Conservation (phyloP, 768 basidiomycete species). For the Auricularia cornea region DNA sequence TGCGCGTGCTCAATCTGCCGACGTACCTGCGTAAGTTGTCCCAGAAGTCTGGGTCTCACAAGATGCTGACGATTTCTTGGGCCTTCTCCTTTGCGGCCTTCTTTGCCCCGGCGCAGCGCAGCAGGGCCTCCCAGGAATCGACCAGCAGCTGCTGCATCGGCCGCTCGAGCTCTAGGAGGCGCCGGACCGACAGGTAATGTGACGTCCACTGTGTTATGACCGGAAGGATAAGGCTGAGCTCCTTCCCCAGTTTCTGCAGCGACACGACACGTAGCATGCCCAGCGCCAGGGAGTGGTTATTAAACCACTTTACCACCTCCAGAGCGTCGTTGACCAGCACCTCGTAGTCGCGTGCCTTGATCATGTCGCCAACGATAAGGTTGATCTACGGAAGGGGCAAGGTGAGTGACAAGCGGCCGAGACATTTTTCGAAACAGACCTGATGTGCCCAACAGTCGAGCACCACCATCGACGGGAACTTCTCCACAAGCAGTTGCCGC, state of each 20-base stretch:
- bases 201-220: conserved; percentile 6
- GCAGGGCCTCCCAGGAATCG: not conserved
- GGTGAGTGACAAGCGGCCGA: not conserved
- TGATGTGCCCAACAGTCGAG: conserved; percentile 15
- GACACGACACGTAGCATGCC: conserved; percentile 16
- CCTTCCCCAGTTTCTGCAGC: not conserved
- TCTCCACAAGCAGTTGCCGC: not conserved
- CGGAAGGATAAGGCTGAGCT: conserved; percentile 20
- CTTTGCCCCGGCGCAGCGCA: not conserved
- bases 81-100: not conserved
- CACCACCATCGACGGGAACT: not conserved
- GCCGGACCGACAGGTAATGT: not conserved
- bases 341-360: conserved; percentile 13
- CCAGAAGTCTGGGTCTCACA: not conserved
- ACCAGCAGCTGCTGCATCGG: not conserved
- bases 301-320: conserved; percentile 25
- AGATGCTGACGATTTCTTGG: not conserved
- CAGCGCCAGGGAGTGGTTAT: conserved; percentile 24
- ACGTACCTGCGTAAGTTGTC: not conserved
- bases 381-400: conserved; percentile 24
- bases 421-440: conserved; percentile 9
- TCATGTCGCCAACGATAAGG: conserved; percentile 28
- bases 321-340: conserved; percentile 12
- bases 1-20: too few species aligned
- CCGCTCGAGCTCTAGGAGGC: not conserved